phyloP scores from a whole-genome alignment of 305 asterid species.

The Ajuga reptans region DNA sequence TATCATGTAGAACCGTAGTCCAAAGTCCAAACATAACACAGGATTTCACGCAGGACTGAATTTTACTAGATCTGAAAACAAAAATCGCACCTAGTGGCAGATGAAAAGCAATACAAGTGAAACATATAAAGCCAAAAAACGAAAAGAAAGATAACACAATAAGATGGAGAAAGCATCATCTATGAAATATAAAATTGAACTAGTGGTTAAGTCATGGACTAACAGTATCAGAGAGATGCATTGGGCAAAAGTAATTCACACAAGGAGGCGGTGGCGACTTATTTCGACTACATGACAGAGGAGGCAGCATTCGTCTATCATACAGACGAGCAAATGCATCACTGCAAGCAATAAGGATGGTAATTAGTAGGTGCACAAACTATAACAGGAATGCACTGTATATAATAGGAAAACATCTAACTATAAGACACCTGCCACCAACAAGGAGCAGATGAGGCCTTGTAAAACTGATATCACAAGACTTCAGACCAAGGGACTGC shows the following conservation, averaged over 20 bases:
- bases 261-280: constrained; percentile 80
- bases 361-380: constrained; percentile 27
- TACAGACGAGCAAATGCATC: constrained; percentile 95
- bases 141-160: constrained; percentile 5
- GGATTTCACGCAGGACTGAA: not conserved
- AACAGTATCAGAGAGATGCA: constrained; percentile 85
- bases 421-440: constrained; percentile 75
- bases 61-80: not conserved
- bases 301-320: constrained; percentile 96
- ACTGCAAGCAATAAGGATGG: constrained; percentile 45
- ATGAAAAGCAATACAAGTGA: constrained; percentile 11
- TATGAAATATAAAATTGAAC: constrained; percentile 4
- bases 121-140: not conserved
- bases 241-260: constrained; percentile 87
- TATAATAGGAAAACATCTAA: constrained; percentile 19
- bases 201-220: constrained; percentile 34
- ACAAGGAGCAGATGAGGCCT: constrained; percentile 97
- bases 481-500: constrained; percentile 71
- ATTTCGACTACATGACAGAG: constrained; percentile 79
- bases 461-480: constrained; percentile 79
- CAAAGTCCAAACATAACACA: not conserved
- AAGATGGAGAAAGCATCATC: not conserved
- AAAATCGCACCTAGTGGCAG: not conserved
- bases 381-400: constrained; percentile 17
- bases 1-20: not conserved